Evolutionary conservation across 2,329 filamentous ascomycete species (phyloP).

Genomic region (Raffaelea albimanens): DNA sequence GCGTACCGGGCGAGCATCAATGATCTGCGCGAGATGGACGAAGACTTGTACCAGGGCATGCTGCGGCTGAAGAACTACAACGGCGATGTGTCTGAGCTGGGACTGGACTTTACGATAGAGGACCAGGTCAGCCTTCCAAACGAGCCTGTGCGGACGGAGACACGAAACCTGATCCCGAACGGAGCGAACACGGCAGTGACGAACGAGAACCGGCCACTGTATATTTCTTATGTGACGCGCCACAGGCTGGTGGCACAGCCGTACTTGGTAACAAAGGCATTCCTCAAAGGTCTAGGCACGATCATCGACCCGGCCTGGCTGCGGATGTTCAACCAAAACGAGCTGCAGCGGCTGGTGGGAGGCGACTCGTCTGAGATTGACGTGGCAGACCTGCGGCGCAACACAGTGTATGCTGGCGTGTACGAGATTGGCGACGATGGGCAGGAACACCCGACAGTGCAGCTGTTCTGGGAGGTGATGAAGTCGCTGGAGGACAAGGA

Average conservation of each 20-base stretch:
- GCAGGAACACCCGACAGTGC: conserved; percentile 73
- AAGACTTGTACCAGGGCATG: conserved; percentile 81
- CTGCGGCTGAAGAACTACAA: conserved; percentile 73
- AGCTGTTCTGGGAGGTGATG: conserved; percentile 90
- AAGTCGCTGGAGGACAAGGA: conserved; percentile 64
- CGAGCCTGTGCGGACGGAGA: conserved; percentile 50
- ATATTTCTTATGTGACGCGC: conserved; percentile 83
- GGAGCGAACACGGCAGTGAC: conserved; percentile 74
- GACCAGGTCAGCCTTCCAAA: conserved; percentile 48
- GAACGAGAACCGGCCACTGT: conserved; percentile 86
- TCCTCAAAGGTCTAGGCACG: conserved; percentile 72
- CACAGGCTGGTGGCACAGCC: conserved; percentile 80
- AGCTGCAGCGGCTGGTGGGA: conserved; percentile 86
- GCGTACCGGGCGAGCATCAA: conserved; percentile 89
- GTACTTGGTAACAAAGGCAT: conserved; percentile 72
- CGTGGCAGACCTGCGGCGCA: conserved; percentile 70
- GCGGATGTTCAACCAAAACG: conserved; percentile 95
- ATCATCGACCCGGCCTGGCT: conserved; percentile 93
- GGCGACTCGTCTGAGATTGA: conserved; percentile 82
- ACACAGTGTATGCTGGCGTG: conserved; percentile 80
- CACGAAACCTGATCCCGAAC: conserved; percentile 64
- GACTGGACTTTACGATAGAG: conserved; percentile 80
- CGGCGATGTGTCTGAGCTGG: conserved; percentile 71
- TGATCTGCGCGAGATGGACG: conserved; percentile 85
- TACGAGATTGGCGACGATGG: conserved; percentile 87